Percentiles rank a stretch among this genome's conserved stretches.
phyloP scores from a whole-genome alignment of 2,329 filamentous ascomycete species.

The Fusarium temperatum region DNA sequence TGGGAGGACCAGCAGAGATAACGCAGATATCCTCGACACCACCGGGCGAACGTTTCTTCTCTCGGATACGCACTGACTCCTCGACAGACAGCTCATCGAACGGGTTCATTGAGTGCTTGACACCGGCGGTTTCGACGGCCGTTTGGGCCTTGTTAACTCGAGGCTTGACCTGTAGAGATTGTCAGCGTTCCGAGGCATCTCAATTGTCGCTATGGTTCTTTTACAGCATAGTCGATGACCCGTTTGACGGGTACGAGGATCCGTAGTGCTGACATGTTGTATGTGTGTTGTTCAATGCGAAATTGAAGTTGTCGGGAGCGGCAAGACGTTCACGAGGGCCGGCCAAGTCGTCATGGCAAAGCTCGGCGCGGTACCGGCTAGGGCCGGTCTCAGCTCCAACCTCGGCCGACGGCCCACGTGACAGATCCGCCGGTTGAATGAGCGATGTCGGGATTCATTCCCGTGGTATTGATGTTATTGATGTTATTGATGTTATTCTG shows the following conservation, averaged over 20 bases:
- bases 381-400: slow-evolving; percentile 54
- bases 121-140: slow-evolving; percentile 88
- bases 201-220: slow-evolving; percentile 38
- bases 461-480: background rate
- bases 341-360: slow-evolving; percentile 41
- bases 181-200: slow-evolving; percentile 18
- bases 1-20: slow-evolving; percentile 86
- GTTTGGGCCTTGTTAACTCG: slow-evolving; percentile 79
- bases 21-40: slow-evolving; percentile 92
- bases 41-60: slow-evolving; percentile 76
- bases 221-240: slow-evolving; percentile 87
- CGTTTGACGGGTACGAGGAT: slow-evolving; percentile 85
- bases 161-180: slow-evolving; percentile 66
- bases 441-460: slow-evolving; percentile 30
- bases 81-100: slow-evolving; percentile 99
- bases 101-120: slow-evolving; percentile 99
- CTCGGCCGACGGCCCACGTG: slow-evolving; percentile 53
- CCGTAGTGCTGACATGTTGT: slow-evolving; percentile 69
- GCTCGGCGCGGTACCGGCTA: slow-evolving; percentile 51
- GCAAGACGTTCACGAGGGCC: slow-evolving; percentile 31
- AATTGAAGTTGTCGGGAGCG: slow-evolving; percentile 32
- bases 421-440: slow-evolving; percentile 28
- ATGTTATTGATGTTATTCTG: background rate
- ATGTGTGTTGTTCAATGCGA: slow-evolving; percentile 42
- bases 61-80: slow-evolving; percentile 93